Conservation (phyloP, 345 rosid genomes). For the Adansonia digitata region DNA sequence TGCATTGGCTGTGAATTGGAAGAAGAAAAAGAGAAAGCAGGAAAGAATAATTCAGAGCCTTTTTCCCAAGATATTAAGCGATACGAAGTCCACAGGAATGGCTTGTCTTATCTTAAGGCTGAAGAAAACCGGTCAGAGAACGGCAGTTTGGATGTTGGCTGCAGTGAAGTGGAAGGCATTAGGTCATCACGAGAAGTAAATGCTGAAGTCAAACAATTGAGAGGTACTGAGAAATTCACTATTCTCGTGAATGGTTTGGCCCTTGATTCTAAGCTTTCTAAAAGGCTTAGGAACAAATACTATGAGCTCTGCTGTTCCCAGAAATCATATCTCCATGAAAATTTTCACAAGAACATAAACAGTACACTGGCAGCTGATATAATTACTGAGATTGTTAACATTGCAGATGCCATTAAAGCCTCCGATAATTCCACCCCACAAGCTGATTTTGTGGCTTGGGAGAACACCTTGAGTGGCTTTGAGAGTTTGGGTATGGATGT, state of each 20-base stretch:
- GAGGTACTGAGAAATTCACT: constrained; percentile 31
- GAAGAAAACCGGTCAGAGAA: constrained; percentile 20
- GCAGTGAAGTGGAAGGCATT: constrained; percentile 26
- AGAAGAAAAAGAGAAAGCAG: not conserved
- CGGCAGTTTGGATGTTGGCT: constrained; percentile 21
- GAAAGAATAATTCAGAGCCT: not conserved
- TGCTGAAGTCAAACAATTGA: constrained; percentile 26
- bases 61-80: constrained; percentile 2
- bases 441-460: constrained; percentile 22
- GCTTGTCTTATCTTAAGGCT: not conserved
- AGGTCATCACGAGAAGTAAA: constrained; percentile 18
- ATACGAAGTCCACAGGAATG: not conserved
- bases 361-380: constrained; percentile 23
- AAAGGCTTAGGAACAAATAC: constrained; percentile 28
- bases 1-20: not conserved
- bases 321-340: constrained; percentile 30
- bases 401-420: constrained; percentile 37
- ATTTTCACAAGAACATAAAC: constrained; percentile 28
- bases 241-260: constrained; percentile 28
- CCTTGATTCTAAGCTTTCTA: constrained; percentile 24
- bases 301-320: constrained; percentile 37
- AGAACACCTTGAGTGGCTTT: constrained; percentile 26
- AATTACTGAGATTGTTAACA: constrained; percentile 18
- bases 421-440: constrained; percentile 20
- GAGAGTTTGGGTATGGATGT: constrained; percentile 31